Conservation (phyloP, 129 eudicot species). For the Daucus carota region DH1_v3.0 NC_030382.2:53179001-53179500, state of each 20-base stretch:
- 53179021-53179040: not conserved
- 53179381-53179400: not conserved
- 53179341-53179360: not conserved
- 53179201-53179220: too few species aligned
- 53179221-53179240: not conserved
- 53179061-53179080: too few species aligned
- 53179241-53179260: not conserved
- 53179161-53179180: too few species aligned
- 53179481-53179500: constrained; percentile 81
- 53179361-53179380: not conserved
- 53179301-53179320: not conserved
- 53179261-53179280: not conserved
- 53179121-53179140: too few species aligned
- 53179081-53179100: too few species aligned
- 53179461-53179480: constrained; percentile 27
- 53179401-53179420: not conserved
- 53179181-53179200: too few species aligned
- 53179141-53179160: too few species aligned
- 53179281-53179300: not conserved
- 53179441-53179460: not conserved
- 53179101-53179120: too few species aligned
- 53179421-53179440: not conserved
- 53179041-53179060: not conserved
- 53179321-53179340: not conserved
- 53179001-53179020: not conserved